These are phyloP conservation scores for Backusella sp. DNA, from an alignment of 192 early-diverging fungal genomes.

Conservation along the genomic window DNA sequence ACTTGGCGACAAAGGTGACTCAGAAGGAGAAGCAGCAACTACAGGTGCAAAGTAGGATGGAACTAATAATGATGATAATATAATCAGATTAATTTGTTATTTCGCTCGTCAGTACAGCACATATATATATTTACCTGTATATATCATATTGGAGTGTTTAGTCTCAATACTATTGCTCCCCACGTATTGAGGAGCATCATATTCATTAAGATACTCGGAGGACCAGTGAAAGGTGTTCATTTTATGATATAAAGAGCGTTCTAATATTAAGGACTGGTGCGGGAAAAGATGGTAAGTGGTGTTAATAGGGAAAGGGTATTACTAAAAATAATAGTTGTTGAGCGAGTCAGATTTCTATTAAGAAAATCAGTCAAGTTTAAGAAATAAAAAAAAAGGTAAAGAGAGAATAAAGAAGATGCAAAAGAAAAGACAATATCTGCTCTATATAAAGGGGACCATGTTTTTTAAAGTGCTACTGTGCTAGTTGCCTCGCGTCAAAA, in stretches of 20 bases:
- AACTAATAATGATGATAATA: neutral
- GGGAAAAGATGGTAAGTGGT: neutral
- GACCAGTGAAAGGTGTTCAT: slow-evolving; percentile 14
- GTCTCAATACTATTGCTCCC: neutral
- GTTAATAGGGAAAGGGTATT: neutral
- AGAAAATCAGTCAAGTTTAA: neutral
- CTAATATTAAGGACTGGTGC: neutral
- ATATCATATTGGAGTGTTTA: slow-evolving; percentile 9
- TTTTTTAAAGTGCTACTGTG: neutral
- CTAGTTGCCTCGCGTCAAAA: slow-evolving; percentile 9
- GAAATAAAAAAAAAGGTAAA: neutral
- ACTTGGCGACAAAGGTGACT: neutral
- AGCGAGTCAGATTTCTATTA: neutral
- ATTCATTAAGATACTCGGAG: slow-evolving; percentile 9
- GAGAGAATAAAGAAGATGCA: neutral
- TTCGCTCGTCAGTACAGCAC: neutral
- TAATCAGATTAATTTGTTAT: neutral
- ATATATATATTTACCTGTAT: slow-evolving; percentile 16
- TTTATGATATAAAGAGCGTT: neutral
- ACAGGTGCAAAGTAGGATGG: slow-evolving; percentile 9
- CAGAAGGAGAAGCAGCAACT: slow-evolving; percentile 7
- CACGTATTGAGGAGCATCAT: neutral
- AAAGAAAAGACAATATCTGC: neutral
- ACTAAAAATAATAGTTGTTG: neutral
- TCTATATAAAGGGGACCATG: neutral